A percentile compares a stretch with the other conserved stretches of the same genome.
These are phyloP conservation scores for Phytophthora sp. DNA, from an alignment of 352 stramenopile genomes.

Conservation along the genomic window DNA sequence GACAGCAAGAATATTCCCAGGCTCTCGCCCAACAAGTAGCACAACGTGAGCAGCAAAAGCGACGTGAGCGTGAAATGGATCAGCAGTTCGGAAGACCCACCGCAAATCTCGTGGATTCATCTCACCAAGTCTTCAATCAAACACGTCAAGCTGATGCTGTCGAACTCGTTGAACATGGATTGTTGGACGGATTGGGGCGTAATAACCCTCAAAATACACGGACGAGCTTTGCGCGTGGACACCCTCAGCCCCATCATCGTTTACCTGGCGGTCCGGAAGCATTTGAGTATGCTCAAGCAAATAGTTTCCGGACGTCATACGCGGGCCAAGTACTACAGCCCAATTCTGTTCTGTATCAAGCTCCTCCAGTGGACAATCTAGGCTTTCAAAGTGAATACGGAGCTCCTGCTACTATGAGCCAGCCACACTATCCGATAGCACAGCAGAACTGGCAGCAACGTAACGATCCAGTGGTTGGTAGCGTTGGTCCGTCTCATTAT, in stretches of 20 bases:
- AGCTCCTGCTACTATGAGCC: neutral
- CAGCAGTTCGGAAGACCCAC: conserved; percentile 18
- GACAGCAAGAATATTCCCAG: conserved; percentile 63
- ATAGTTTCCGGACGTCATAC: conserved; percentile 1
- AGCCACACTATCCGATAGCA: conserved; percentile 24
- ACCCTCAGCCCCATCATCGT: conserved; percentile 32
- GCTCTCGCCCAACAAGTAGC: conserved; percentile 64
- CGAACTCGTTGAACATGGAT: conserved; percentile 11
- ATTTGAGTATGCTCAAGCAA: conserved; percentile 7
- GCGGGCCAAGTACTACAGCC: no score
- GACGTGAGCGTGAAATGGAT: conserved; percentile 42
- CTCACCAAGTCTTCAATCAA: conserved; percentile 15
- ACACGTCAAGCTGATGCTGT: conserved; percentile 6
- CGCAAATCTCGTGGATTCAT: neutral
- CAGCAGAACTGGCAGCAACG: conserved; percentile 25
- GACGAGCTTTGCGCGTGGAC: conserved; percentile 54
- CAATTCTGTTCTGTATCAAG: conserved; percentile 5
- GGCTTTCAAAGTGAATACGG: conserved; percentile 12
- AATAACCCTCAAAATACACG: conserved; percentile 38
- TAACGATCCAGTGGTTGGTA: neutral
- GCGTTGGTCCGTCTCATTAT: neutral
- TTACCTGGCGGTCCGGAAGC: conserved; percentile 20
- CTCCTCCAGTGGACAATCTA: conserved; percentile 9
- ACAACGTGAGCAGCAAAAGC: conserved; percentile 59
- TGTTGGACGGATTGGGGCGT: conserved; percentile 58